A percentile compares a stretch with the other conserved stretches of the same genome.
Evolutionary conservation across 495 filamentous ascomycete species (phyloP).

Genomic region (Talaromyces borbonicus): DNA sequence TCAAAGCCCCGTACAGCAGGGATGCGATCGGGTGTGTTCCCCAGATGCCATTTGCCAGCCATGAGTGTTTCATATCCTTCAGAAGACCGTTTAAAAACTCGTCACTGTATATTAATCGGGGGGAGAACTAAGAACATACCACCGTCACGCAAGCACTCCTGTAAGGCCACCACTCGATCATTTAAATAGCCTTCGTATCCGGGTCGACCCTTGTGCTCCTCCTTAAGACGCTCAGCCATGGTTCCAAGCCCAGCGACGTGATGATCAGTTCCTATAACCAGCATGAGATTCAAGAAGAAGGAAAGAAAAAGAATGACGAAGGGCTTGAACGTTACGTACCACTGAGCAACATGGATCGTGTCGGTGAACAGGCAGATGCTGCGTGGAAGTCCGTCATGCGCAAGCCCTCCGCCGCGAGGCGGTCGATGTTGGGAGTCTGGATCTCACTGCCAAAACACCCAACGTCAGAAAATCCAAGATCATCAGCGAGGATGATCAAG

Average conservation of each 20-base stretch:
- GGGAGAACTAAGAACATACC: too few relatives aligned
- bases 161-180: constrained; percentile 37
- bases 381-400: constrained; percentile 21
- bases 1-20: not conserved
- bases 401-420: constrained; percentile 16
- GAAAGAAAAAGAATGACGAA: too few relatives aligned
- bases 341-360: constrained; percentile 30
- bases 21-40: not conserved
- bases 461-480: constrained; percentile 23
- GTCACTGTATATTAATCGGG: too few relatives aligned
- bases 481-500: constrained; percentile 24
- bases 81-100: too few relatives aligned
- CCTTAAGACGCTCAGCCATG: constrained; percentile 12
- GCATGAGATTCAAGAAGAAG: too few relatives aligned
- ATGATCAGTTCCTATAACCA: constrained; percentile 45
- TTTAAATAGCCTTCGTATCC: constrained; percentile 50
- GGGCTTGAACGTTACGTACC: too few relatives aligned
- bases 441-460: constrained; percentile 22
- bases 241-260: constrained; percentile 22
- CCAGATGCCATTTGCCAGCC: constrained; percentile 39
- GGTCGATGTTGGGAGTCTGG: constrained; percentile 19
- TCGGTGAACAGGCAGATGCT: constrained; percentile 25
- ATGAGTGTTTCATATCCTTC: constrained; percentile 44
- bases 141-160: constrained; percentile 43
- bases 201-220: constrained; percentile 30